Evolutionary conservation across 306 rosid species (phyloP).

Genomic region (Lathyrus aphaca): DNA sequence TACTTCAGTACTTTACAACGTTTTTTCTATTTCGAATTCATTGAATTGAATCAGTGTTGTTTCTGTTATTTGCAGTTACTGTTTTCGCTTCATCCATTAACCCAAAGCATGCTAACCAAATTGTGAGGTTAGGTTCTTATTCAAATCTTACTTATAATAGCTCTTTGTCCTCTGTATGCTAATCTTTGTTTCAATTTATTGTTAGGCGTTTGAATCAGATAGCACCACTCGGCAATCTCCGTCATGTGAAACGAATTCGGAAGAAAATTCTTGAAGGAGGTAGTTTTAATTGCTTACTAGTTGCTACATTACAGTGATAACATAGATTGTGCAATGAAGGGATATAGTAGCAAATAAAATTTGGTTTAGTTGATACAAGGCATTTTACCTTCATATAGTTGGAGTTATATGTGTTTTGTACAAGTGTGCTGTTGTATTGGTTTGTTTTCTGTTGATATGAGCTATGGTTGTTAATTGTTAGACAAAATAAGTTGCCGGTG

Average conservation of each 20-base stretch:
- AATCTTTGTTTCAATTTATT: conserved; percentile 24
- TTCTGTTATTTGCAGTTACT: conserved; percentile 43
- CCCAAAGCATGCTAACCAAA: conserved; percentile 71
- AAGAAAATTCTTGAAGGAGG: conserved; percentile 70
- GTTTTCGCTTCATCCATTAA: conserved; percentile 67
- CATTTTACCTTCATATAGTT: not conserved
- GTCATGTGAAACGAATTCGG: conserved; percentile 77
- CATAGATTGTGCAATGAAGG: not conserved
- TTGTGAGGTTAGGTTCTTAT: conserved; percentile 61
- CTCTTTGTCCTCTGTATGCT: not conserved
- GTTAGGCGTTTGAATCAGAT: conserved; percentile 69
- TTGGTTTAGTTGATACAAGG: not conserved
- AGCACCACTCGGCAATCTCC: conserved; percentile 69
- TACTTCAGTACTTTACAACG: not conserved
- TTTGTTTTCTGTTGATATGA: conserved; percentile 13
- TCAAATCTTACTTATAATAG: not conserved
- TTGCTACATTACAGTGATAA: no score
- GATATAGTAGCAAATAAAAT: not conserved
- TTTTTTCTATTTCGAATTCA: not conserved
- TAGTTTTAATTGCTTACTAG: conserved; percentile 13
- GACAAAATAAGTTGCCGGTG: conserved; percentile 25
- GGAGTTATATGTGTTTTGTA: not conserved
- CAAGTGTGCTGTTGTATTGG: conserved; percentile 9
- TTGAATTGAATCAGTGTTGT: conserved; percentile 3
- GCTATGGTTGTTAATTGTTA: not conserved